Conservation (phyloP, 176 grass and related monocot species). For the Neostapfia colusana region DNA sequence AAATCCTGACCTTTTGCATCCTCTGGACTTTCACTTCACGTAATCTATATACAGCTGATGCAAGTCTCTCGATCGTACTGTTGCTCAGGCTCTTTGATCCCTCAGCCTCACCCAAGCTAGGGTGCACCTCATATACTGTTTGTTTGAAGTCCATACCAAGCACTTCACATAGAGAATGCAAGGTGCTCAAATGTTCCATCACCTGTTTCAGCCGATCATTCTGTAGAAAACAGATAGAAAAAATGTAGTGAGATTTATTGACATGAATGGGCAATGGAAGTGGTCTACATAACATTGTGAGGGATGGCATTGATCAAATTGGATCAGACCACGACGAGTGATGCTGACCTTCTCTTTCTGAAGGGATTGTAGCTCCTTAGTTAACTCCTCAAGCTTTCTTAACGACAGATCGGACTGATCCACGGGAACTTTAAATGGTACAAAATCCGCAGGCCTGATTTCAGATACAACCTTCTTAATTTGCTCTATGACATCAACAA, state of each 20-base stretch:
- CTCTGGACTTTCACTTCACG: constrained; percentile 74
- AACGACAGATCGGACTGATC: constrained; percentile 77
- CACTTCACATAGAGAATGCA: constrained; percentile 71
- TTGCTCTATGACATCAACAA: constrained; percentile 71
- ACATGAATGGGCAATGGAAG: not conserved
- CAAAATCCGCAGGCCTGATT: constrained; percentile 56
- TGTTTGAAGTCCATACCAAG: constrained; percentile 76
- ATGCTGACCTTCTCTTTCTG: constrained; percentile 86
- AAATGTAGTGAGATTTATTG: constrained; percentile 21
- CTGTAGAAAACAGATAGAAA: constrained; percentile 51
- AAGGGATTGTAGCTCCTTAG: constrained; percentile 66
- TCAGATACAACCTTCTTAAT: constrained; percentile 72
- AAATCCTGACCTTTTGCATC: constrained; percentile 73
- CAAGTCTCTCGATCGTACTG: constrained; percentile 60
- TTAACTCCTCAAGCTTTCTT: constrained; percentile 83
- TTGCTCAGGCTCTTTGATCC: constrained; percentile 81
- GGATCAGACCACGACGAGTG: constrained; percentile 13
- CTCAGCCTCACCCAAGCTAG: constrained; percentile 67
- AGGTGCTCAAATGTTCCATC: constrained; percentile 60
- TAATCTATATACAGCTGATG: constrained; percentile 51
- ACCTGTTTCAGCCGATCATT: constrained; percentile 71
- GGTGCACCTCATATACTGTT: constrained; percentile 68
- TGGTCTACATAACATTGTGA: not conserved
- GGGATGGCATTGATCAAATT: constrained; percentile 14
- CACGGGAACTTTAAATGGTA: constrained; percentile 56